These are phyloP conservation scores for Bonia amplexicaulis DNA, from an alignment of 176 grass and related monocot genomes.

Conservation along the genomic window DNA sequence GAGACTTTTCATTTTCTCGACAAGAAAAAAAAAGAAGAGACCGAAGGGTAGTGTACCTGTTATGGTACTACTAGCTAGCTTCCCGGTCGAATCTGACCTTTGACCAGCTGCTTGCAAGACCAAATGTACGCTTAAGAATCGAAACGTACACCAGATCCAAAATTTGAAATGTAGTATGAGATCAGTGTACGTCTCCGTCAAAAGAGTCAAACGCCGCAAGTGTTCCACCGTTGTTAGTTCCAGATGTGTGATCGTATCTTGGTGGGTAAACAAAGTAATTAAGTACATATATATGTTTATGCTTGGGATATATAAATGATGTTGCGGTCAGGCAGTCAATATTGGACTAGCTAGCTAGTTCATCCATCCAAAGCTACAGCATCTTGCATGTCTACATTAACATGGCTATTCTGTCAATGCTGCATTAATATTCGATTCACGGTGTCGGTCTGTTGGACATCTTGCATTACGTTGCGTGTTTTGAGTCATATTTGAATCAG, in stretches of 20 bases:
- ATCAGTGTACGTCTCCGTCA: not conserved
- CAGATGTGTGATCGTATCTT: not conserved
- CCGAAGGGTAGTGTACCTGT: not conserved
- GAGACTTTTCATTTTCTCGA: not conserved
- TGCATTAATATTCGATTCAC: not conserved
- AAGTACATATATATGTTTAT: not conserved
- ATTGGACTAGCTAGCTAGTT: not conserved
- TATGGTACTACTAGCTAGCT: not conserved
- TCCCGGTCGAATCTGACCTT: not conserved
- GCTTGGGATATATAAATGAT: not conserved
- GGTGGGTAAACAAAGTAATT: not conserved
- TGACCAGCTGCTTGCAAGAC: not conserved
- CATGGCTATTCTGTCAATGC: not conserved
- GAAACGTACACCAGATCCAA: not conserved
- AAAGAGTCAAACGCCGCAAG: slow-evolving; percentile 16
- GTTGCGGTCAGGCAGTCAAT: not conserved
- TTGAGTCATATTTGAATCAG: not conserved
- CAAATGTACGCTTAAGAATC: not conserved
- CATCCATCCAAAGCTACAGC: not conserved
- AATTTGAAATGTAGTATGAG: not conserved
- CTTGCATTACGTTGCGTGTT: not conserved
- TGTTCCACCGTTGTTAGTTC: slow-evolving; percentile 2
- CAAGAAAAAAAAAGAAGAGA: not conserved
- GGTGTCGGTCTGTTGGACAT: not conserved
- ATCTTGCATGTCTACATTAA: not conserved